Conservation (phyloP, 1,284 basidiomycete species). For the Neonothopanus nambi region DNA sequence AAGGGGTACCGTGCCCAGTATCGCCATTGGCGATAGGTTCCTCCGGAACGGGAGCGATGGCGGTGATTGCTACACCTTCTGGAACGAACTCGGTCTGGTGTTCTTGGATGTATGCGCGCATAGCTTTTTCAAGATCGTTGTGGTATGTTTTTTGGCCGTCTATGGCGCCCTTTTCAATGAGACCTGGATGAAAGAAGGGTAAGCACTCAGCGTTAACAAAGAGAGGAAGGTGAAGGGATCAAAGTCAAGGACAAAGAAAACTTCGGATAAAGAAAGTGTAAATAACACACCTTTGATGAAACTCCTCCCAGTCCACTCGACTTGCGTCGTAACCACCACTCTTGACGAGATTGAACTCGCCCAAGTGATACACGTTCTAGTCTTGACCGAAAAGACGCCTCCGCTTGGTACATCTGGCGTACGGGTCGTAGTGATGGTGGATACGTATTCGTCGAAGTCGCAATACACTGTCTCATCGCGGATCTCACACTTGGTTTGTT, state of each 20-base stretch:
- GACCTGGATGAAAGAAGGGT: constrained; percentile 71
- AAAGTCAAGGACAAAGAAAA: constrained; percentile 1
- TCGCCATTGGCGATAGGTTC: neutral
- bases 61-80: constrained; percentile 55
- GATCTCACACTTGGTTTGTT: constrained; percentile 93
- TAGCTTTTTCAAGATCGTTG: constrained; percentile 78
- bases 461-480: constrained; percentile 81
- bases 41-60: constrained; percentile 23
- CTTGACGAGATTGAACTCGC: constrained; percentile 76
- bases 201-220: neutral
- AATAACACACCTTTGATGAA: constrained; percentile 84
- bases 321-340: constrained; percentile 86
- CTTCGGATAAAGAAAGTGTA: constrained; percentile 5
- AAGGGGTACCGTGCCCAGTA: neutral
- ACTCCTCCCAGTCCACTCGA: constrained; percentile 95
- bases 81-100: constrained; percentile 90
- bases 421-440: constrained; percentile 85
- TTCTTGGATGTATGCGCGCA: constrained; percentile 85
- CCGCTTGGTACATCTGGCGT: constrained; percentile 97
- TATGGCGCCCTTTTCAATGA: constrained; percentile 90
- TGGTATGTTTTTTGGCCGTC: constrained; percentile 97
- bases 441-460: constrained; percentile 85
- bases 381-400: constrained; percentile 90
- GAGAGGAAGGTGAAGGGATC: neutral
- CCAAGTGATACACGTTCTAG: constrained; percentile 94